phyloP scores from a whole-genome alignment of 1,284 basidiomycete species.

The Cutaneotrichosporon arboriforme region DNA sequence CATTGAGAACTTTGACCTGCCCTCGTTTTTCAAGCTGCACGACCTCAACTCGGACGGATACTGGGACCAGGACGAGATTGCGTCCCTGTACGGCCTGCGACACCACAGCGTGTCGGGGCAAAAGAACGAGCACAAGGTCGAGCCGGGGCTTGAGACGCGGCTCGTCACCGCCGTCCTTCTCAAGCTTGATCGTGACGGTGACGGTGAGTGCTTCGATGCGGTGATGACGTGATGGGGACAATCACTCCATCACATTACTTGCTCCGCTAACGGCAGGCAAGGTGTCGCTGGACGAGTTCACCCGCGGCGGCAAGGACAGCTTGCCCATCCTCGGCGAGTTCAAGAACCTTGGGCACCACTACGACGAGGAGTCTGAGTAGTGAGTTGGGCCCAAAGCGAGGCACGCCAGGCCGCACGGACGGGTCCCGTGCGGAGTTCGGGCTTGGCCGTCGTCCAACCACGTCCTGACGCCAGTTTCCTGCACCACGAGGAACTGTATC shows the following conservation, averaged over 20 bases:
- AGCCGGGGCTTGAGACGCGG: constrained; percentile 56
- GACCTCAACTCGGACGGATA: constrained; percentile 75
- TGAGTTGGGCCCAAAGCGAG: constrained; percentile 24
- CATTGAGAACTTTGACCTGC: constrained; percentile 46
- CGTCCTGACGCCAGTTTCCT: constrained; percentile 55
- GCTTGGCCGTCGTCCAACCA: background rate
- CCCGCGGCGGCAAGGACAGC: constrained; percentile 63
- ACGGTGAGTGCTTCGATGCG: constrained; percentile 50
- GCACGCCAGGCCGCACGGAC: too few relatives aligned
- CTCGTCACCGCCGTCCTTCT: constrained; percentile 73
- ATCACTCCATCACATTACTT: background rate
- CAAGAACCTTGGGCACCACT: constrained; percentile 68
- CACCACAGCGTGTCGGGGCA: constrained; percentile 84
- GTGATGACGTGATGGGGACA: too few relatives aligned
- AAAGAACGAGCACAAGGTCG: constrained; percentile 67
- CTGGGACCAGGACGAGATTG: constrained; percentile 75
- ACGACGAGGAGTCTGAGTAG: constrained; percentile 52
- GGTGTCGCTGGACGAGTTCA: constrained; percentile 73
- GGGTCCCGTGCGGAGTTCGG: too few relatives aligned
- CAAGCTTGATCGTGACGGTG: constrained; percentile 68
- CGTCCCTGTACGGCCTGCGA: constrained; percentile 91
- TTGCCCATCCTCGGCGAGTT: constrained; percentile 88
- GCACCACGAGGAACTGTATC: constrained; percentile 90
- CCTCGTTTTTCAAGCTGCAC: constrained; percentile 59
- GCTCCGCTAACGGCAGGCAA: constrained; percentile 46